A percentile compares a stretch with the other conserved stretches of the same genome.
These are phyloP conservation scores for Hyphodiscus sp. DNA, from an alignment of 2,329 filamentous ascomycete species.

Conservation along the genomic window DNA sequence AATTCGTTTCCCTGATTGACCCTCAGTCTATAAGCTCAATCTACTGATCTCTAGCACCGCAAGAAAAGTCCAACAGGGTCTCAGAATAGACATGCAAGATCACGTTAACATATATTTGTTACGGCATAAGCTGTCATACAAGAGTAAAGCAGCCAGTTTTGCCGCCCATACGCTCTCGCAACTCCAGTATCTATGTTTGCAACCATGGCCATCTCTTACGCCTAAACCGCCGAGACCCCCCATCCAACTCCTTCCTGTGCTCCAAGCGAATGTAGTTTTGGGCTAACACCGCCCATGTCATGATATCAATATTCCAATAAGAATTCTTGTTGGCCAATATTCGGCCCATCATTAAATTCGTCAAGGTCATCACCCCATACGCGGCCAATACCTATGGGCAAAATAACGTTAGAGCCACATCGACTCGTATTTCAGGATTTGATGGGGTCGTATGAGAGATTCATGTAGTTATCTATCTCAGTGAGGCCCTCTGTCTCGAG, in stretches of 20 bases:
- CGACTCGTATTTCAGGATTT: conserved; percentile 7
- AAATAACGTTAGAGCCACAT: conserved; percentile 2
- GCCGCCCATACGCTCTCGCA: neutral
- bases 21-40: too few species aligned
- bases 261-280: neutral
- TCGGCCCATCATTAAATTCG: neutral
- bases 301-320: neutral
- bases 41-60: too few species aligned
- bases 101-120: neutral
- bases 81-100: too few species aligned
- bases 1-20: too few species aligned
- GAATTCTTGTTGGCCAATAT: neutral
- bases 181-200: neutral
- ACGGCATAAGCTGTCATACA: neutral
- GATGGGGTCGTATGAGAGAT: conserved; percentile 25
- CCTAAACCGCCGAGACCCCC: neutral
- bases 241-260: neutral
- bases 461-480: conserved; percentile 56
- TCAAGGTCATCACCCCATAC: neutral
- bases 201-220: neutral
- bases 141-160: neutral
- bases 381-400: neutral
- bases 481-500: conserved; percentile 63
- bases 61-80: too few species aligned
- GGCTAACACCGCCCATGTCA: neutral